Conservation (phyloP, 2,329 filamentous ascomycete species). For the Colletotrichum ledebouriae region DNA sequence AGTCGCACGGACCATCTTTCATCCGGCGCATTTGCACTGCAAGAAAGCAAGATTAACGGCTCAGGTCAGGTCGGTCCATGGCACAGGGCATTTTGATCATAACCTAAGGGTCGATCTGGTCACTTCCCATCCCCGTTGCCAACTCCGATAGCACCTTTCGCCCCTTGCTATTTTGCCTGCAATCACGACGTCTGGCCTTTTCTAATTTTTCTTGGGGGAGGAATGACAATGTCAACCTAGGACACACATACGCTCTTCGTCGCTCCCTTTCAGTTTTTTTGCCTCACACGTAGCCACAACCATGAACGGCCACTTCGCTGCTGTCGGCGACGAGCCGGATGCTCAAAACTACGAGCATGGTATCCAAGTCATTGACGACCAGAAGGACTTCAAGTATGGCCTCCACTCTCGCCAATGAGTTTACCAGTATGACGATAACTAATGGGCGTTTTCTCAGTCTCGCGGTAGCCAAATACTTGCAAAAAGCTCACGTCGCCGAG, state of each 20-base stretch:
- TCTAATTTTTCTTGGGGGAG: conserved; percentile 1
- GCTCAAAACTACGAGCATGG: conserved; percentile 87
- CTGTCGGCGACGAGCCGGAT: conserved; percentile 75
- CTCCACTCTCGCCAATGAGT: conserved; percentile 37
- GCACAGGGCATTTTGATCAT: conserved; percentile 39
- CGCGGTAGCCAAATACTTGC: conserved; percentile 85
- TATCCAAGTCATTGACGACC: conserved; percentile 95
- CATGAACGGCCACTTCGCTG: conserved; percentile 87
- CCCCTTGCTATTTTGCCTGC: conserved; percentile 30
- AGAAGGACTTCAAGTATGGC: conserved; percentile 95
- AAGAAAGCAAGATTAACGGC: conserved; percentile 39
- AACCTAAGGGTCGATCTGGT: conserved; percentile 37
- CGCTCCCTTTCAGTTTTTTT: conserved; percentile 28
- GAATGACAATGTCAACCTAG: conserved; percentile 39
- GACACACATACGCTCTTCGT: conserved; percentile 17
- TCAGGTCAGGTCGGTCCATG: conserved; percentile 27
- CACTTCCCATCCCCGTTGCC: conserved; percentile 37
- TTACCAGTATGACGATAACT: conserved; percentile 2
- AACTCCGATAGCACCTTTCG: conserved; percentile 30
- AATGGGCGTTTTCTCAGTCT: conserved; percentile 63
- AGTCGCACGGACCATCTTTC: conserved; percentile 34
- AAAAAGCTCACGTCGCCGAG: conserved; percentile 81
- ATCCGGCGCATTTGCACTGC: conserved; percentile 39
- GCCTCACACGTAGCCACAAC: conserved; percentile 45
- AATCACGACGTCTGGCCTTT: conserved; percentile 24